These are phyloP conservation scores for Allium cepa DNA, from an alignment of 106 monocot genomes.

Conservation along the genomic window DNA sequence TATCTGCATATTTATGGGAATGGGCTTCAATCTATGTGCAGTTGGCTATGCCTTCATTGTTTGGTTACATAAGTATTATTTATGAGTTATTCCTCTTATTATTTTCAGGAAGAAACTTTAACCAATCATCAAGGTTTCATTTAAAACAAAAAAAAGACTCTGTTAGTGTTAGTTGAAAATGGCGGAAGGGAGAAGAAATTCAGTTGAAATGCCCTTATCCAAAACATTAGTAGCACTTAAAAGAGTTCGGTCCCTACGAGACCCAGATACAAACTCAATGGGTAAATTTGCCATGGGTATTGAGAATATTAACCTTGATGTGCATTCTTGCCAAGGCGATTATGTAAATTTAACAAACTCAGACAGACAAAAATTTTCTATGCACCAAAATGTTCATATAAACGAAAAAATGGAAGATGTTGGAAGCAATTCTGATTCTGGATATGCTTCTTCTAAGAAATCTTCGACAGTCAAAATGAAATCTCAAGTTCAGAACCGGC, in stretches of 20 bases:
- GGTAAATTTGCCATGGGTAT: slow-evolving; percentile 34
- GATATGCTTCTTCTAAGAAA: slow-evolving; percentile 26
- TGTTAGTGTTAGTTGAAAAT: slow-evolving; percentile 14
- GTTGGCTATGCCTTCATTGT: background rate
- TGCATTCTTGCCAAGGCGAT: slow-evolving; percentile 28
- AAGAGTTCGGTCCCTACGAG: slow-evolving; percentile 81
- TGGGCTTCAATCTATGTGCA: background rate
- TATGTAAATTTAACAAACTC: slow-evolving; percentile 8
- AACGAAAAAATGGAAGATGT: slow-evolving; percentile 27
- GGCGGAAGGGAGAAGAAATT: slow-evolving; percentile 64
- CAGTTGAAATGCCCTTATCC: slow-evolving; percentile 75
- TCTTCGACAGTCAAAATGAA: slow-evolving; percentile 26
- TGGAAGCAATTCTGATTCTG: slow-evolving; percentile 27
- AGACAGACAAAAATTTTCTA: slow-evolving; percentile 9
- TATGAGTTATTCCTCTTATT: background rate
- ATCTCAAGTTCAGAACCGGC: slow-evolving; percentile 15
- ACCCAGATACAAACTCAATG: slow-evolving; percentile 79
- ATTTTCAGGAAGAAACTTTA: background rate
- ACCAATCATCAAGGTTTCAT: background rate
- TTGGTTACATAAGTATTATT: too few species aligned
- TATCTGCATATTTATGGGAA: background rate
- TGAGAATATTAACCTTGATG: slow-evolving; percentile 51
- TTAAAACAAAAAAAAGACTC: background rate
- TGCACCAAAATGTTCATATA: slow-evolving; percentile 7
- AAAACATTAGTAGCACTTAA: slow-evolving; percentile 85